Conservation (phyloP, 805 yeast species). For the Tetrapisispora namnaoensis region DNA sequence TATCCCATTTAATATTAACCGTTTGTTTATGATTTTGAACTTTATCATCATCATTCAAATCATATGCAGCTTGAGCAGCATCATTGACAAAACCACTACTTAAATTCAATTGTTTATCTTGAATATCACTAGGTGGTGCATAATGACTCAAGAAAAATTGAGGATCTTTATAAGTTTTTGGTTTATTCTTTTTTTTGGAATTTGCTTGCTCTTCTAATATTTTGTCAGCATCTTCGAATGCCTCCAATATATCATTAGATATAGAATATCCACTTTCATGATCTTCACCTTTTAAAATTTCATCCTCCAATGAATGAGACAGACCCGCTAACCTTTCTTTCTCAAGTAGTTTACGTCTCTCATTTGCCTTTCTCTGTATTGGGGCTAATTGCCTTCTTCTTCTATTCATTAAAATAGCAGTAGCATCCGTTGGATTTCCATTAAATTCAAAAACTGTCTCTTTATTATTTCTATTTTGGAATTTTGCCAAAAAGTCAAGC, state of each 20-base stretch:
- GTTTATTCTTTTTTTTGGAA: slow-evolving; percentile 20
- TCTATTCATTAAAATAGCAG: slow-evolving; percentile 74
- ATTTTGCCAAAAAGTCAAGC: slow-evolving; percentile 56
- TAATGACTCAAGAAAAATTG: slow-evolving; percentile 77
- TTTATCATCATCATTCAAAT: slow-evolving; percentile 69
- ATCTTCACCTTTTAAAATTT: slow-evolving; percentile 44
- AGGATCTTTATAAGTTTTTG: slow-evolving; percentile 62
- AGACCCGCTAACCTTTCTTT: slow-evolving; percentile 70
- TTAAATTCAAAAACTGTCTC: slow-evolving; percentile 94
- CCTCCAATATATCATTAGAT: slow-evolving; percentile 31
- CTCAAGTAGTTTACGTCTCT: slow-evolving; percentile 55
- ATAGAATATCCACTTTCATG: slow-evolving; percentile 42
- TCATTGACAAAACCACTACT: slow-evolving; percentile 64
- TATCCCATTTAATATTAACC: slow-evolving; percentile 80
- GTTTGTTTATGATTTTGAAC: slow-evolving; percentile 56
- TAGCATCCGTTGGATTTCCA: slow-evolving; percentile 52
- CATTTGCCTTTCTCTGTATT: slow-evolving; percentile 67
- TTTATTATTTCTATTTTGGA: slow-evolving; percentile 58
- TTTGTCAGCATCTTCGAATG: slow-evolving; percentile 34
- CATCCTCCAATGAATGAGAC: slow-evolving; percentile 64
- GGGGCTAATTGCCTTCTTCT: slow-evolving; percentile 85
- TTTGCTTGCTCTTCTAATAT: slow-evolving; percentile 22
- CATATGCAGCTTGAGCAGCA: slow-evolving; percentile 81
- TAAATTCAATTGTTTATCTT: slow-evolving; percentile 64
- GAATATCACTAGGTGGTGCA: slow-evolving; percentile 71